Base-by-base conservation (phyloP, 768 basidiomycete genomes). In the Boletus speciosus region DNA sequence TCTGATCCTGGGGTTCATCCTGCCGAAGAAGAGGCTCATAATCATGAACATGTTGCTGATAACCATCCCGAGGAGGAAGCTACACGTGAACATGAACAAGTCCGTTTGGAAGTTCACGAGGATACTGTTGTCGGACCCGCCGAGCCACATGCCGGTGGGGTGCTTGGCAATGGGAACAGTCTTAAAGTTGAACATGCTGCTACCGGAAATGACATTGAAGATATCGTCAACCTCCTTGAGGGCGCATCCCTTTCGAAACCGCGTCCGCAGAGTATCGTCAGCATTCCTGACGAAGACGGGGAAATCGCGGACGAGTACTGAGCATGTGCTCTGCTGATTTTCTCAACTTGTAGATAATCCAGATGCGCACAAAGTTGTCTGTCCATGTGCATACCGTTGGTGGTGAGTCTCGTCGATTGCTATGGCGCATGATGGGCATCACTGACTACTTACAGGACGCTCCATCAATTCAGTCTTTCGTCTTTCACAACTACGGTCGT, bases 201-300 rank as follows among this genome's bases (percentile, higher is more conserved):
- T 19, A 31, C 46, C 14, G 76, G 66, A 15, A 66, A 73, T 50
- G 81, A 85, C 31, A 73, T 85, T 31, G 87, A 83, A 66, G 81
- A 81, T 51, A 82, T 88, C 49, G 81, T 90, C 56, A 82, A 78
- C 61, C 75, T 88, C 60, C 80, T 89, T 12, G 84, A 90, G 70
- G 58, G 64, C 3, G 32, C 48, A 25, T 41, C 60, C 11, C 63
- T 75, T 1, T 61, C 71, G 42, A 80, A 78, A 58, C 63, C 71
- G 11, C 74, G 72, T 47, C 74, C 74, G 21, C 69, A 70, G 52
- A 79, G 73, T 66, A 75, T 78, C 47, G 66, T 68, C 46, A 76
- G 71, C 66, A 81, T 82, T 56, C 80, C 81, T 45, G 81, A 81
- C 56, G 79, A 82, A 45, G 73, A 81, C 40, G 74, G 73, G 43